These are phyloP conservation scores for Chytriomyces hyalinus DNA, from an alignment of 192 early-diverging fungal species.

Conservation along the genomic window DNA sequence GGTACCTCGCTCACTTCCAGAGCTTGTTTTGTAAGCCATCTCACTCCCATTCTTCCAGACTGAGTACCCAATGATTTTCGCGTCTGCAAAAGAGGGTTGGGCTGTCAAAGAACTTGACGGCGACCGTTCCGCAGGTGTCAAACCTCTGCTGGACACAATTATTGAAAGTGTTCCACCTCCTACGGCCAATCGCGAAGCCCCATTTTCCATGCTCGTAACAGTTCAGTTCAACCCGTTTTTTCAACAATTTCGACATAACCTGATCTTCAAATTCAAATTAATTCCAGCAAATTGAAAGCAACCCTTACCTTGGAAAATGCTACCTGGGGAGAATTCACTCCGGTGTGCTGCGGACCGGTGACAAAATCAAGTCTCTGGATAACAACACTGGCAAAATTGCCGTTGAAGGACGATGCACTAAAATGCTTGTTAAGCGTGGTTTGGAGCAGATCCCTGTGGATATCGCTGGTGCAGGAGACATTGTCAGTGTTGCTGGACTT, in stretches of 20 bases:
- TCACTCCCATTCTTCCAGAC: slow-evolving; percentile 55
- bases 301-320: slow-evolving; percentile 83
- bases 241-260: not conserved
- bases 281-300: slow-evolving; percentile 73
- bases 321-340: slow-evolving; percentile 77
- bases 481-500: slow-evolving; percentile 79
- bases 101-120: slow-evolving; percentile 63
- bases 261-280: not conserved
- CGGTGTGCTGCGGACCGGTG: slow-evolving; percentile 73
- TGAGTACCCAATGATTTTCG: slow-evolving; percentile 76
- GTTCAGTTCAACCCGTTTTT: slow-evolving; percentile 24
- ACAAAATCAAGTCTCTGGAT: slow-evolving; percentile 75
- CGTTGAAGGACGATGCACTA: slow-evolving; percentile 73
- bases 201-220: slow-evolving; percentile 85
- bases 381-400: slow-evolving; percentile 66
- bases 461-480: slow-evolving; percentile 81
- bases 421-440: slow-evolving; percentile 77
- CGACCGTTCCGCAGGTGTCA: slow-evolving; percentile 46
- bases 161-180: slow-evolving; percentile 72
- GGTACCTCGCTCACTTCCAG: not conserved
- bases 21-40: not conserved
- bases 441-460: slow-evolving; percentile 73
- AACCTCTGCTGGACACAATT: slow-evolving; percentile 77
- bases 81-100: slow-evolving; percentile 86
- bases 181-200: slow-evolving; percentile 61